phyloP scores from a whole-genome alignment of 139 green algal species.

The Coccomyxa sp. region DNA sequence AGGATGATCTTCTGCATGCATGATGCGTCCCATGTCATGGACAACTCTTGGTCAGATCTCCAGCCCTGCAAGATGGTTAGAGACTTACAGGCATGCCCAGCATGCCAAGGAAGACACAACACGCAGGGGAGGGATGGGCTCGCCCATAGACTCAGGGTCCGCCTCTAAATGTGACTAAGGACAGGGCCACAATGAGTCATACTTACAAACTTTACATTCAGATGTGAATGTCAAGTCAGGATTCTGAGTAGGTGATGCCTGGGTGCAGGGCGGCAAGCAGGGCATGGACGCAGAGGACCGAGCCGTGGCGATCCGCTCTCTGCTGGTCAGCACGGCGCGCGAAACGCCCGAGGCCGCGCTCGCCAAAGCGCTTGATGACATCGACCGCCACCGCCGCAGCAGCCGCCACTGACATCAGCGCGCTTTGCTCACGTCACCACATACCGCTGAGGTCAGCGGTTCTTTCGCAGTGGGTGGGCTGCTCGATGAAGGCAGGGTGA shows the following conservation, averaged over 20 bases:
- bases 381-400: constrained; percentile 5
- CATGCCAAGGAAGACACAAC: not conserved
- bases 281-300: constrained; percentile 13
- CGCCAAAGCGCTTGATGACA: constrained; percentile 10
- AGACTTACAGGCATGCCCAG: too few relatives aligned
- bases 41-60: not conserved
- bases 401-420: not conserved
- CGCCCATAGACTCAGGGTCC: too few relatives aligned
- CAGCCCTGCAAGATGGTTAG: not conserved
- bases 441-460: too few relatives aligned
- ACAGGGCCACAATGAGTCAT: too few relatives aligned
- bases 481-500: too few relatives aligned
- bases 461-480: too few relatives aligned
- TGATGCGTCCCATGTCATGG: not conserved
- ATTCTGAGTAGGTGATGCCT: too few relatives aligned
- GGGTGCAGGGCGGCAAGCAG: not conserved
- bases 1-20: not conserved
- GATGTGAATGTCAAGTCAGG: too few relatives aligned
- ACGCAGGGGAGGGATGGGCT: too few relatives aligned
- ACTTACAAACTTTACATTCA: too few relatives aligned
- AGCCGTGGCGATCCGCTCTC: constrained; percentile 14
- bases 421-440: too few relatives aligned
- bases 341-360: constrained; percentile 13
- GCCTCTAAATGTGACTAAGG: too few relatives aligned
- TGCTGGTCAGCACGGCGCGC: constrained; percentile 8